Base-by-base conservation (phyloP, 768 basidiomycete genomes). In the Auricularia sp. region DNA sequence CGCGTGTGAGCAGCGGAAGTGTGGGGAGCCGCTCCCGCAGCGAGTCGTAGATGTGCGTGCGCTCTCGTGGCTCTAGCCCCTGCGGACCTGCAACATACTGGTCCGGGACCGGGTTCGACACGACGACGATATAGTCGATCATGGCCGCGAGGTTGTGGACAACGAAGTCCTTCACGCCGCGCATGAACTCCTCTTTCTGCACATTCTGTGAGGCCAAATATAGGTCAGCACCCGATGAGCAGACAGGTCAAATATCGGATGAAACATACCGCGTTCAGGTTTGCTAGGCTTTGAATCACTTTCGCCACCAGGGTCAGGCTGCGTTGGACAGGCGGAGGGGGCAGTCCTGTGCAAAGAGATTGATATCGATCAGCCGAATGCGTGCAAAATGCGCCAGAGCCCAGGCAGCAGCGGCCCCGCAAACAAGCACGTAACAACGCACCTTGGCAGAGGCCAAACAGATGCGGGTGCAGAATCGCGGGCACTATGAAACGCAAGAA, bases 401-500 rank as follows among this genome's bases (percentile, higher is more conserved):
- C 29, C 29, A 29, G 29, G 29, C 29, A 29, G 29, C 29, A 29
- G 29, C 29, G 29, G 29, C 29, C 29, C 29, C 29, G 29, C 29
- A 29, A 29, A 29, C 29, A 42, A 42, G 39, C 39, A 14, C 39
- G 39, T 42, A 8, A 42, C 39, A 18, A 66, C 77, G 37, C 73
- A 90, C 91, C 91, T 72, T 85, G 84, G 68, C 80, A 86, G 62
- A 95, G 78, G 33, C 89, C 87, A 71, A 91, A 94, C 3, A 92
- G 75, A 74, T 93, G 89, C 1, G 93, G 93, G 72, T 91, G 84
- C n/a, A 94, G 80, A 65, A 95, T 89, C 29, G 90, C 93, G 39
- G 93, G 94, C 33, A 92, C 90, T 66, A 95, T 88, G 74, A 94
- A 93, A 51, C 93, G 84, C 54, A 95, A 81, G 75, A 94, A 95